These are phyloP conservation scores for Ceratobasidium papillatum DNA, from an alignment of 1,284 basidiomycete genomes.

Conservation along the genomic window DNA sequence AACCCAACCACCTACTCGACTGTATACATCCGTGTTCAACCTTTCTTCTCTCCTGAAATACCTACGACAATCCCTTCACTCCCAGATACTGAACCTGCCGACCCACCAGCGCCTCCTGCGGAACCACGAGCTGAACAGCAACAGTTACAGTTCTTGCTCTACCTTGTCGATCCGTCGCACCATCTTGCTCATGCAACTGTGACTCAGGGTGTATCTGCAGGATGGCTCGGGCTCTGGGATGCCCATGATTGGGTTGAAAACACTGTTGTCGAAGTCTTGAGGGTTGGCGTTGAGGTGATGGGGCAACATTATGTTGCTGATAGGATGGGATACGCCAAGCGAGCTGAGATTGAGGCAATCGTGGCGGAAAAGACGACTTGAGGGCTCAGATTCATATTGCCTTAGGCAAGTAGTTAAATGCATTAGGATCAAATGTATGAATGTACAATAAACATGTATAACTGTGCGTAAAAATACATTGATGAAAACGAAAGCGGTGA, in stretches of 20 bases:
- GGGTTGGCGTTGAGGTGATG: conserved; percentile 82
- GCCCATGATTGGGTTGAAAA: conserved; percentile 95
- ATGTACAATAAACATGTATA: conserved; percentile 16
- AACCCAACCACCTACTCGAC: conserved; percentile 89
- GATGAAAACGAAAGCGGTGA: background rate
- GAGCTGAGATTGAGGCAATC: conserved; percentile 24
- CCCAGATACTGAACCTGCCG: conserved; percentile 53
- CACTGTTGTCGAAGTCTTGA: conserved; percentile 82
- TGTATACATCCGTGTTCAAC: conserved; percentile 93
- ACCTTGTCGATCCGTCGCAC: conserved; percentile 84
- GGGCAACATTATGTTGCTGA: conserved; percentile 87
- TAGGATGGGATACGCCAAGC: conserved; percentile 76
- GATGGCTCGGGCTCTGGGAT: conserved; percentile 90
- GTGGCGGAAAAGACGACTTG: conserved; percentile 18
- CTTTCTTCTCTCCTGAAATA: conserved; percentile 67
- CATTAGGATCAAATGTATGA: conserved; percentile 9
- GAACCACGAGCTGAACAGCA: conserved; percentile 50
- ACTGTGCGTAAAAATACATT: conserved; percentile 13
- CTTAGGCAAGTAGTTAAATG: background rate
- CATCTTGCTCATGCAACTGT: conserved; percentile 77
- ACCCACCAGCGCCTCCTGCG: conserved; percentile 46
- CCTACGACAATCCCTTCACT: conserved; percentile 49
- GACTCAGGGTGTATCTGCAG: conserved; percentile 80
- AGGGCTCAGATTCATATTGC: background rate
- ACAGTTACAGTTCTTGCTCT: conserved; percentile 85